phyloP scores from a whole-genome alignment of 768 basidiomycete species.

The Punctularia strigosozonata region DNA sequence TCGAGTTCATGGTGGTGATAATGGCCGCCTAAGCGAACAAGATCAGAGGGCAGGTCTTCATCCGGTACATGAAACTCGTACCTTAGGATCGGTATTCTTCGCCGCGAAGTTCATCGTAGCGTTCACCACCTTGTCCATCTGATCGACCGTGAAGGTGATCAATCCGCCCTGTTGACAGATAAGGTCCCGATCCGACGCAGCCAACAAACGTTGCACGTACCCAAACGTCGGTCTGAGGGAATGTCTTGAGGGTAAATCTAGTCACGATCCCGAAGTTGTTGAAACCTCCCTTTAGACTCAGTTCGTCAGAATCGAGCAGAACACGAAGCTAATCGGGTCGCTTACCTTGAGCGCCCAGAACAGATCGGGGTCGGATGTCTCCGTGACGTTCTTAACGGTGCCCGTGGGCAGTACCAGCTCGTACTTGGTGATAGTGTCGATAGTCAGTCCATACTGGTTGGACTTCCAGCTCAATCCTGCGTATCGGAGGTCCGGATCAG shows the following conservation, averaged over 20 bases:
- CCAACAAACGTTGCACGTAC: constrained; percentile 20
- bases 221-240: constrained; percentile 49
- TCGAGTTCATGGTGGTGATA: constrained; percentile 33
- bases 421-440: constrained; percentile 41
- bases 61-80: too few species aligned
- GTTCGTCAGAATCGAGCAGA: constrained; percentile 2
- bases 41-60: too few species aligned
- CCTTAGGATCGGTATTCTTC: constrained; percentile 37
- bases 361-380: constrained; percentile 21
- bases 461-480: constrained; percentile 54
- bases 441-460: constrained; percentile 46
- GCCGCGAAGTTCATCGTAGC: constrained; percentile 30
- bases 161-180: constrained; percentile 33
- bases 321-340: constrained; percentile 29
- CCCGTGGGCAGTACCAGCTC: constrained; percentile 50
- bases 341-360: constrained; percentile 33
- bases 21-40: too few species aligned
- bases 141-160: constrained; percentile 17
- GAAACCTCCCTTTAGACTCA: background rate
- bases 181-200: background rate
- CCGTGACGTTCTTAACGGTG: constrained; percentile 22
- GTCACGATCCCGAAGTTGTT: constrained; percentile 43
- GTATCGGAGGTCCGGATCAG: background rate
- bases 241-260: constrained; percentile 38
- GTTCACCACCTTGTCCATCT: constrained; percentile 13